Conservation (phyloP, 2,329 filamentous ascomycete genomes). For the Penicillium verrucosum region DNA sequence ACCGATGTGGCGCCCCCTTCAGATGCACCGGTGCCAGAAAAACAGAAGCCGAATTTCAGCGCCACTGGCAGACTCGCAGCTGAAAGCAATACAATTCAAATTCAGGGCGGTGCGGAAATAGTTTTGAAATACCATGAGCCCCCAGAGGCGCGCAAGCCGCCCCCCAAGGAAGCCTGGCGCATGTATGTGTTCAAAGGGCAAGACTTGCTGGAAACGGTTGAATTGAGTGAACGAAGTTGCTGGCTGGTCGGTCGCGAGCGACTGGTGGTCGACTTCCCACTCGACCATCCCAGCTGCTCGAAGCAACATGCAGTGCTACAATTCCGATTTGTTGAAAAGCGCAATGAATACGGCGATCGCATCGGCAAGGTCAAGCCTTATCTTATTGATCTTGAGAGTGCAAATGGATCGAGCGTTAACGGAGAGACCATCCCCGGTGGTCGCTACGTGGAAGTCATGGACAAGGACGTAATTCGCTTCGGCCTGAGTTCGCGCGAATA, state of each 20-base stretch:
- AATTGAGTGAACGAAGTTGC: conserved; percentile 72
- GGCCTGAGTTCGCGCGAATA: conserved; percentile 89
- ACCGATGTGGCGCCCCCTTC: conserved; percentile 28
- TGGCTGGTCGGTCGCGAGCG: conserved; percentile 85
- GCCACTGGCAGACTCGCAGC: conserved; percentile 79
- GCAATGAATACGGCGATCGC: conserved; percentile 83
- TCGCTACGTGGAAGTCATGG: conserved; percentile 78
- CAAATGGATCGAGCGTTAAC: conserved; percentile 85
- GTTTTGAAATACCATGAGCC: conserved; percentile 96
- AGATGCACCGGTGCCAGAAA: conserved; percentile 32
- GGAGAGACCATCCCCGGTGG: conserved; percentile 68
- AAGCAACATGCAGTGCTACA: conserved; percentile 96
- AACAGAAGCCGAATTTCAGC: conserved; percentile 85
- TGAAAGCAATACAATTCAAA: conserved; percentile 75
- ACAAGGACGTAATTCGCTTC: conserved; percentile 86
- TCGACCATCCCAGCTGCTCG: conserved; percentile 89
- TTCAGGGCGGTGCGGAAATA: conserved; percentile 57
- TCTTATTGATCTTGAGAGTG: conserved; percentile 87
- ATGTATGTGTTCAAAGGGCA: conserved; percentile 87
- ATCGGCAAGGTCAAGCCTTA: conserved; percentile 79
- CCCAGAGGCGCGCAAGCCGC: conserved; percentile 82
- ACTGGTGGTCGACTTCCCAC: conserved; percentile 73
- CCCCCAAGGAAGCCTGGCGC: conserved; percentile 75
- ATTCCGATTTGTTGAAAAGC: conserved; percentile 79
- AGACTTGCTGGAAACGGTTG: conserved; percentile 76